Base-by-base conservation (phyloP, 2,329 filamentous ascomycete species). In the Colletotrichum paranaense region DNA sequence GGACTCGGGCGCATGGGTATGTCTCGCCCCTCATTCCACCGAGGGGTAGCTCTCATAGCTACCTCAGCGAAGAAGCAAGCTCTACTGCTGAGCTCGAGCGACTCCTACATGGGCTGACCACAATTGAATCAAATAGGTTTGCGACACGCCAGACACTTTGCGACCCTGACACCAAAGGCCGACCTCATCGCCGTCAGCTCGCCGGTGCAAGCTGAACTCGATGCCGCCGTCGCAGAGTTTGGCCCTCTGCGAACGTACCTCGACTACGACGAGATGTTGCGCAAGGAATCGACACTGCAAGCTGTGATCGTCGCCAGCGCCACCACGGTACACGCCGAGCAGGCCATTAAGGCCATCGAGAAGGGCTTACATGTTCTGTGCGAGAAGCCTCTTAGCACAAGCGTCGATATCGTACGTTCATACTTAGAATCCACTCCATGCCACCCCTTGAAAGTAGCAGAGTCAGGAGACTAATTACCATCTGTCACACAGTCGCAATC, bases 381-480 rank as follows among this genome's bases (percentile, higher is more conserved):
- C 77, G 89, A 91, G 82, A 91, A 91, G 82, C 89, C 89, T 1
- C 78, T 90, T 26, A 88, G 86, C 58, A 92, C 90, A 1, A 88
- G 84, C 73, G 83, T 91, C 19, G 89, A 91, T 74, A 83, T 91
- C 63, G 90, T 91, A 82, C 77, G 87, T 81, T 49, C 19, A 28
- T 5, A 22, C 5, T 19, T 22, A 12, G 5, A 4, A 7, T 19
- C 4, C 38, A 42, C 38, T 7, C 38, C 16, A 42, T 42, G 14
- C 38, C 3, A 12, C n/a, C 28, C 6, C 1, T 19, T 2, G 14
- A 1, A 5, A 16, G 0, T 32, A 12, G 24, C 14, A 12, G 3
- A 12, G 3, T 2, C 14, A 11, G 11, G 24, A 3, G 11, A 24
- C 52, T 64, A 11, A 69, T 8, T 35, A 4, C 16, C 5, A 3